Percentiles rank a stretch among this genome's conserved stretches.
These are phyloP conservation scores for Chrysoporthe austroafricana DNA, from an alignment of 2,329 filamentous ascomycete genomes.

Conservation along the genomic window DNA sequence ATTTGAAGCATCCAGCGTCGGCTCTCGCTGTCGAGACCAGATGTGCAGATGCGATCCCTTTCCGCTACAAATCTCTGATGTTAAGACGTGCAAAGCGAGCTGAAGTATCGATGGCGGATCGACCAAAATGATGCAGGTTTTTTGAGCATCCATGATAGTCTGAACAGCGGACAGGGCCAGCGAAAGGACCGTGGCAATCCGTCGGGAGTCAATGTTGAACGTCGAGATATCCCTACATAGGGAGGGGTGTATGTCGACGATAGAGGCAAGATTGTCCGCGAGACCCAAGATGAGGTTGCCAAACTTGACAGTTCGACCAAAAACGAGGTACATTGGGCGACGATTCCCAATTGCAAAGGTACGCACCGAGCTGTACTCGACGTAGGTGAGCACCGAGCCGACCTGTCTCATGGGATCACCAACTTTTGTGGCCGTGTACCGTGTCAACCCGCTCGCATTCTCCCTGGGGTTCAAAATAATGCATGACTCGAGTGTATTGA, in stretches of 20 bases:
- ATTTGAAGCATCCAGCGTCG: not conserved
- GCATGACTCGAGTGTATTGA: constrained; percentile 40
- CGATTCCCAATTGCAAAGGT: constrained; percentile 33
- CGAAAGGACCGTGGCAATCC: not conserved
- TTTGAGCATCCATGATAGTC: not conserved
- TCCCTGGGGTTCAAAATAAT: constrained; percentile 34
- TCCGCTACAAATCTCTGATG: not conserved
- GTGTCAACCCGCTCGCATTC: constrained; percentile 25
- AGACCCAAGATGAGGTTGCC: constrained; percentile 37
- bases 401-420: not conserved
- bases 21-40: constrained; percentile 32
- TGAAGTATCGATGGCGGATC: constrained; percentile 32
- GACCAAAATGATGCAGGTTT: constrained; percentile 35
- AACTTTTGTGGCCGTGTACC: constrained; percentile 31
- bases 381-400: constrained; percentile 34
- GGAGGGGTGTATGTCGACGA: not conserved
- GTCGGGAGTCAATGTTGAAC: not conserved
- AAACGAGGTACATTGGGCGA: constrained; percentile 36
- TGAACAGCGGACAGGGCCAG: not conserved
- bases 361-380: constrained; percentile 43
- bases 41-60: constrained; percentile 28
- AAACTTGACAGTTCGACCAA: constrained; percentile 37
- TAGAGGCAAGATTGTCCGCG: constrained; percentile 25
- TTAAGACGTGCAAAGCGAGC: not conserved
- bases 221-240: not conserved